Evolutionary conservation across 2,329 filamentous ascomycete species (phyloP).

Genomic region (Elsinoe necatrix): DNA sequence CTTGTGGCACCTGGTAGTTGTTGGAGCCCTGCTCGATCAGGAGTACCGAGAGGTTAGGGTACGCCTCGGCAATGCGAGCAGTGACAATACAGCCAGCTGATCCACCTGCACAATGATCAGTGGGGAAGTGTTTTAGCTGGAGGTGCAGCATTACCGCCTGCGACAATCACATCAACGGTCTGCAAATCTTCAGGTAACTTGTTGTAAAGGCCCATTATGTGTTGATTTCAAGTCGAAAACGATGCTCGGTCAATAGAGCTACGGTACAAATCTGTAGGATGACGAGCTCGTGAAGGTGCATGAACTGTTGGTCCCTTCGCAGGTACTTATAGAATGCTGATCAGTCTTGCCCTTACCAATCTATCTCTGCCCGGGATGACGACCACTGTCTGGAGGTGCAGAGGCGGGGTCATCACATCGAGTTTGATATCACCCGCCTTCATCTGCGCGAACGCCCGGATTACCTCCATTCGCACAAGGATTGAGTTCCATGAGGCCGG

Average conservation of each 20-base stretch:
- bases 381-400: background rate
- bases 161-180: conserved; percentile 46
- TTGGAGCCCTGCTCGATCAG: conserved; percentile 48
- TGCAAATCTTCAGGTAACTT: conserved; percentile 32
- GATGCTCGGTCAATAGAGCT: background rate
- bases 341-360: background rate
- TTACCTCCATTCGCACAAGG: background rate
- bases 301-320: background rate
- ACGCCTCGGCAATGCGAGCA: conserved; percentile 43
- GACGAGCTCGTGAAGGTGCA: background rate
- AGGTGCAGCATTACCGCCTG: conserved; percentile 32
- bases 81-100: conserved; percentile 44
- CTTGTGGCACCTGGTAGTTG: conserved; percentile 43
- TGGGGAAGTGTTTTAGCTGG: background rate
- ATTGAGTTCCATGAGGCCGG: background rate
- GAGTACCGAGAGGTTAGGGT: conserved; percentile 43
- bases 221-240: background rate
- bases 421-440: background rate
- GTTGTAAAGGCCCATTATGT: conserved; percentile 25
- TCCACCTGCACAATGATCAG: conserved; percentile 30
- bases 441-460: background rate
- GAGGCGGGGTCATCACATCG: background rate
- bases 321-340: background rate
- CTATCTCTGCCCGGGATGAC: background rate
- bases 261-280: background rate